Base-by-base conservation (phyloP, 805 yeast genomes). In the Barnettozyma sucrosica region DNA sequence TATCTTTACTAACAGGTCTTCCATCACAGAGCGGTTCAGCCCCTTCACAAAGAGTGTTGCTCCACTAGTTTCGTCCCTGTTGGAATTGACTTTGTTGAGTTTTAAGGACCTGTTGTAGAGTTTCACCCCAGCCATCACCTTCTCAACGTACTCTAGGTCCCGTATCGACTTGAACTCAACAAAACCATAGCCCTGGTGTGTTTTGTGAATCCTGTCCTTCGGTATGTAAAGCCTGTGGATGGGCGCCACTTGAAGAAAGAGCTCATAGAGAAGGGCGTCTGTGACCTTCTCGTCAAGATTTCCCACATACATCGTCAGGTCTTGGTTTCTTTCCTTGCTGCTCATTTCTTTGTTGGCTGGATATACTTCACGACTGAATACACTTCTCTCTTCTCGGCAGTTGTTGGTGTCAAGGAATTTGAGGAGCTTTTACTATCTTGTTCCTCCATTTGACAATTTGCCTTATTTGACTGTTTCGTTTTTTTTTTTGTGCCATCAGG, bases 171-270 rank as follows among this genome's bases (percentile, higher is more conserved):
- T 65, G 57, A 85, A 83, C 60, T 87, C 93, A 1, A 85, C 84
- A 66, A 93, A 92, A 9, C 95, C 97, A 67, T 72, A 92, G 5
- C 97, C 97, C 58, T 85, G 95, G 57, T 85, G 89, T 1, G 76
- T 69, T 50, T 77, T 78, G 25, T 79, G 66, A 4, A 89, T 71
- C 51, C 88, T 75, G 59, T 89, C 97, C 58, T 80, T 82, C 6
- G 97, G 97, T 53, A 93, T 70, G 51, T 83, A 75, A 5, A 93
- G 74, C 26, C 77, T 71, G 36, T 69, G 70, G 3, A 92, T 76
- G 0, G 96, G 96, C 0, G 92, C 89, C 37, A 88, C 82, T 63
- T 93, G 98, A 7, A 86, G 64, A 63, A 89, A 81, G 19, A 93
- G 73, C 63, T 93, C 99, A 59, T 83, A 87, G 25, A 93, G 64